phyloP scores from a whole-genome alignment of 768 basidiomycete genomes.

The Boletus subparvulus region DNA sequence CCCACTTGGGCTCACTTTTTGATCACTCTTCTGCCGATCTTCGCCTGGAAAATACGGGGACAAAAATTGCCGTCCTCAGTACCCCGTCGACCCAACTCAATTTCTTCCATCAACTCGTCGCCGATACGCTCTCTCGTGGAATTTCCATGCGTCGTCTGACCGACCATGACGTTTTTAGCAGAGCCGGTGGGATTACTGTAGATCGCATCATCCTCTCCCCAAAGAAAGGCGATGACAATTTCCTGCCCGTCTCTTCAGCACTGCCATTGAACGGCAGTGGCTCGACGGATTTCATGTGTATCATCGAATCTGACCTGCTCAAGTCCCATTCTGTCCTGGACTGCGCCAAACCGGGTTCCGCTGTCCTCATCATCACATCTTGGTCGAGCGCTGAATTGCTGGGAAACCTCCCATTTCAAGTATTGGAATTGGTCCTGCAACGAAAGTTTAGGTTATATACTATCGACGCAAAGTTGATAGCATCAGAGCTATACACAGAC shows the following conservation, averaged over 20 bases:
- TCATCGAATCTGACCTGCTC: conserved; percentile 75
- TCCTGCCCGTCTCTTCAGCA: conserved; percentile 52
- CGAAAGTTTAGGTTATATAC: conserved; percentile 58
- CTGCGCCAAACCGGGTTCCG: conserved; percentile 62
- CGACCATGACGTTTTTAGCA: conserved; percentile 75
- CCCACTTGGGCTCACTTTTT: conserved; percentile 36
- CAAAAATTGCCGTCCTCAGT: conserved; percentile 56
- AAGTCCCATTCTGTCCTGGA: conserved; percentile 74
- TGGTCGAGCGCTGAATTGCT: conserved; percentile 78
- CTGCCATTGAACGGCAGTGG: conserved; percentile 58
- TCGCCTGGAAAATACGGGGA: conserved; percentile 24
- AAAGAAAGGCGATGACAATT: conserved; percentile 35
- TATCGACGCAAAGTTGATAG: conserved; percentile 57
- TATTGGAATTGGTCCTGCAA: conserved; percentile 42
- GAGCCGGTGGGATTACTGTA: conserved; percentile 65
- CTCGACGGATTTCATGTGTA: conserved; percentile 64
- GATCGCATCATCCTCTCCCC: conserved; percentile 68
- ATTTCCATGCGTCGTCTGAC: conserved; percentile 62
- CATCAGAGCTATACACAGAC: conserved; percentile 33
- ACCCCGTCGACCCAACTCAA: conserved; percentile 45
- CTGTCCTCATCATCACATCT: conserved; percentile 69
- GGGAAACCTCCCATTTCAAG: conserved; percentile 57
- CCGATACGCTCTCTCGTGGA: conserved; percentile 55
- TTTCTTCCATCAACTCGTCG: conserved; percentile 48
- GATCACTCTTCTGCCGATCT: conserved; percentile 28